These are phyloP conservation scores for Pterulicium gracile DNA, from an alignment of 1,284 basidiomycete genomes.

Conservation along the genomic window DNA sequence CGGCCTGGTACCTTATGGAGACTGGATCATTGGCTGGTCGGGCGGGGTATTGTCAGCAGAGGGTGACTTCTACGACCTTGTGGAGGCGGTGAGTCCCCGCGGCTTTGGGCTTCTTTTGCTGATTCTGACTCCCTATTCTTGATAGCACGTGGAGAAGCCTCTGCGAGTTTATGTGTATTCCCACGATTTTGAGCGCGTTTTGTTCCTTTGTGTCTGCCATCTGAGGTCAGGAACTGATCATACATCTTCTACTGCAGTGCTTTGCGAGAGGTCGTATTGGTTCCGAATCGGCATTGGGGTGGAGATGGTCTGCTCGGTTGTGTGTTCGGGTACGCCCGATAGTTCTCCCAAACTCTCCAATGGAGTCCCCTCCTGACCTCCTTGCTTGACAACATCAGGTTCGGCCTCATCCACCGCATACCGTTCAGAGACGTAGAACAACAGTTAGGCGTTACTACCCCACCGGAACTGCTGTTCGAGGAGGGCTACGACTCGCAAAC, in stretches of 20 bases:
- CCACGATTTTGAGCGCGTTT: slow-evolving; percentile 89
- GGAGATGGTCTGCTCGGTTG: slow-evolving; percentile 91
- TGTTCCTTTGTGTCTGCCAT: background rate
- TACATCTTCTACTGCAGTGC: slow-evolving; percentile 54
- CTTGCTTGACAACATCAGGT: slow-evolving; percentile 28
- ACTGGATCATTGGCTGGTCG: slow-evolving; percentile 91
- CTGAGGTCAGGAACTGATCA: slow-evolving; percentile 8
- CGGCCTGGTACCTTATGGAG: slow-evolving; percentile 57
- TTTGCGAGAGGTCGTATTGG: slow-evolving; percentile 82
- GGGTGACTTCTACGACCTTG: slow-evolving; percentile 93
- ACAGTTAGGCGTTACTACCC: background rate
- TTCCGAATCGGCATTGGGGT: slow-evolving; percentile 93
- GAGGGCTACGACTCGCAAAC: background rate
- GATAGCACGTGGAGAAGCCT: slow-evolving; percentile 85
- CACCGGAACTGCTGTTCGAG: background rate
- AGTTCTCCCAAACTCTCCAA: slow-evolving; percentile 4
- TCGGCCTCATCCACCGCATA: slow-evolving; percentile 84
- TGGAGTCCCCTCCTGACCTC: slow-evolving; percentile 4
- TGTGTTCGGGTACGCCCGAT: slow-evolving; percentile 71
- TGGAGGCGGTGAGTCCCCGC: slow-evolving; percentile 65
- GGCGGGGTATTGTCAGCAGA: slow-evolving; percentile 89
- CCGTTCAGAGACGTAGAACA: slow-evolving; percentile 25
- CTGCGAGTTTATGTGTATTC: slow-evolving; percentile 94
- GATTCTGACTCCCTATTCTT: slow-evolving; percentile 10
- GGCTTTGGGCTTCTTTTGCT: slow-evolving; percentile 5